Conservation (phyloP, 371 early-diverging fungal species). For the Mortierella sp. region DNA sequence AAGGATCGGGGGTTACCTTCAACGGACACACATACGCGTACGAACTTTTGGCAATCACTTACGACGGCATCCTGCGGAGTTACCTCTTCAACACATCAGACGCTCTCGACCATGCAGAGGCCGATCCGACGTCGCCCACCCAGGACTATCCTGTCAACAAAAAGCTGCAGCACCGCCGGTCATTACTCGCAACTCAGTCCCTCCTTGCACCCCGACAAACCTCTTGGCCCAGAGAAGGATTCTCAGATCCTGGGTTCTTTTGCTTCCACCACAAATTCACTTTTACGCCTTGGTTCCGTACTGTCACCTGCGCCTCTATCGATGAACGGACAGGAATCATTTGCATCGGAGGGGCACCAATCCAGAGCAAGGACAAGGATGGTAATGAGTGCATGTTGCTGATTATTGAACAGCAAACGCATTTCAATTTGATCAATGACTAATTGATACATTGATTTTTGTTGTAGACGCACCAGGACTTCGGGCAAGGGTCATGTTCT, state of each 20-base stretch:
- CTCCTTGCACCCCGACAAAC: slow-evolving; percentile 28
- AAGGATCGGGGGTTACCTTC: slow-evolving; percentile 20
- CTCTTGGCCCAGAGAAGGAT: slow-evolving; percentile 49
- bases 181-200: slow-evolving; percentile 39
- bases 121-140: slow-evolving; percentile 24
- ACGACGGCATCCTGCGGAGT: slow-evolving; percentile 59
- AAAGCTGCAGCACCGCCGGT: slow-evolving; percentile 32
- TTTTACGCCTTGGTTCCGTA: slow-evolving; percentile 54
- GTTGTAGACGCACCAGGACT: background rate
- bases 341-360: slow-evolving; percentile 57
- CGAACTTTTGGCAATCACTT: slow-evolving; percentile 58
- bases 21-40: slow-evolving; percentile 58
- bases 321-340: slow-evolving; percentile 49
- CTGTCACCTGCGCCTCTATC: slow-evolving; percentile 56
- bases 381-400: slow-evolving; percentile 6
- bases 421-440: slow-evolving; percentile 15
- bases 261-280: slow-evolving; percentile 57
- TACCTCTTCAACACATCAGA: slow-evolving; percentile 59
- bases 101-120: slow-evolving; percentile 13
- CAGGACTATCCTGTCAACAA: slow-evolving; percentile 18
- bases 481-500: slow-evolving; percentile 33
- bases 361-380: slow-evolving; percentile 9
- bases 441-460: background rate
- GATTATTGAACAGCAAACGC: background rate
- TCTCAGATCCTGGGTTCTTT: slow-evolving; percentile 60